A percentile compares a stretch with the other conserved stretches of the same genome.
Evolutionary conservation across 2,329 filamentous ascomycete species (phyloP).

Genomic region (Monosporascus sp.): DNA sequence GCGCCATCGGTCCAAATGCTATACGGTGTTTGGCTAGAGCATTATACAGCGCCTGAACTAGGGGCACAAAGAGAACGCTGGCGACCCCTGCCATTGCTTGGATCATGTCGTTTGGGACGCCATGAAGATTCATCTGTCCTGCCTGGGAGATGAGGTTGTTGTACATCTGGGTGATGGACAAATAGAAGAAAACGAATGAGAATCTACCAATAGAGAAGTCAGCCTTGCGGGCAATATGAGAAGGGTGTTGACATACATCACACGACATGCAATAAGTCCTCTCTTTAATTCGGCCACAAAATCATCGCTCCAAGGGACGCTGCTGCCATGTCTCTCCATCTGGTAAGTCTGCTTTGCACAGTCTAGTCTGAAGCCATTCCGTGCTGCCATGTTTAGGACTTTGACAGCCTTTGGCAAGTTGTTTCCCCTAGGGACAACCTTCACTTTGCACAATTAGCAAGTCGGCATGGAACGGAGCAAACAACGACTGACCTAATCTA

Average conservation of each 20-base stretch:
- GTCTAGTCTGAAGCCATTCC: conserved; percentile 24
- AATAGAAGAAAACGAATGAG: conserved; percentile 11
- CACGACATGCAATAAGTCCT: conserved; percentile 46
- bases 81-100: conserved; percentile 50
- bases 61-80: conserved; percentile 49
- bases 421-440: background rate
- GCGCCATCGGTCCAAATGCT: conserved; percentile 47
- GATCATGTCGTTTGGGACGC: conserved; percentile 51
- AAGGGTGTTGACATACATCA: conserved; percentile 36
- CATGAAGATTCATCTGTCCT: conserved; percentile 45
- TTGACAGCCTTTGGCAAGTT: background rate
- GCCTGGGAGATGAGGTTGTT: conserved; percentile 52
- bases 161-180: conserved; percentile 49
- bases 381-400: too few species aligned
- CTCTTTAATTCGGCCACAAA: conserved; percentile 61
- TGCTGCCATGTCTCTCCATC: conserved; percentile 33
- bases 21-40: conserved; percentile 22
- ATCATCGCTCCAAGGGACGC: conserved; percentile 52
- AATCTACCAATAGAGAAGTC: background rate
- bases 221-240: background rate
- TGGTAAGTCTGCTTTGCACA: conserved; percentile 55
- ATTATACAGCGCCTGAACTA: conserved; percentile 39
- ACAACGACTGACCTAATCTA: background rate
- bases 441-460: background rate
- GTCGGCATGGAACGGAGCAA: background rate